phyloP scores from a whole-genome alignment of 352 stramenopile species.

The Globisporangium echinulatum region DNA sequence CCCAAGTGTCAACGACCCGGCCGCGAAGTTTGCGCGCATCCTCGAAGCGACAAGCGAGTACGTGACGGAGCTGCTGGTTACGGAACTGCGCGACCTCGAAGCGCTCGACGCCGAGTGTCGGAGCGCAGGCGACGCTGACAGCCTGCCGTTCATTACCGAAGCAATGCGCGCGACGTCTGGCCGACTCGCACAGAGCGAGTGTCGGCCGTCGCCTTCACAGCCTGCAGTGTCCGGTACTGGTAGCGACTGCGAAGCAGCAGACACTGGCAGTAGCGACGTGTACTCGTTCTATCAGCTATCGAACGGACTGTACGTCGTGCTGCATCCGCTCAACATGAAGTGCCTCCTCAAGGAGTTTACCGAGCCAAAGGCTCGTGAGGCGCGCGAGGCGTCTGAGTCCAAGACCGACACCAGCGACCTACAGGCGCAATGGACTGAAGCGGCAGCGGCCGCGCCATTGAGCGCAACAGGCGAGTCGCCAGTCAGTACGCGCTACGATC shows the following conservation, averaged over 20 bases:
- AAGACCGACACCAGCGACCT: constrained; percentile 18
- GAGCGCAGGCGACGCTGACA: constrained; percentile 66
- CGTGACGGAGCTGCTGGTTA: constrained; percentile 44
- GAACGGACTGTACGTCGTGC: constrained; percentile 83
- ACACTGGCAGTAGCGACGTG: constrained; percentile 5
- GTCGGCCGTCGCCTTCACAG: too few relatives aligned
- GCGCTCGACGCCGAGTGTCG: constrained; percentile 62
- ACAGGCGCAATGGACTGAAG: constrained; percentile 24
- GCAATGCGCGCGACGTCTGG: constrained; percentile 65
- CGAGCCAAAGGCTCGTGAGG: constrained; percentile 20
- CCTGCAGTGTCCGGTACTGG: background rate
- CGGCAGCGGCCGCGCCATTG: constrained; percentile 11
- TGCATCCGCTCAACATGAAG: constrained; percentile 88
- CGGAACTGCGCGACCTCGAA: constrained; percentile 65
- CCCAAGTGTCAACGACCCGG: constrained; percentile 59
- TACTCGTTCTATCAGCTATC: constrained; percentile 87
- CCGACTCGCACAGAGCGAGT: constrained; percentile 35
- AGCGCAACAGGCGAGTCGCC: constrained; percentile 3
- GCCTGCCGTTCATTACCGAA: constrained; percentile 74
- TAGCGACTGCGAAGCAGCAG: background rate
- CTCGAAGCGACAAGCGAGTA: constrained; percentile 67
- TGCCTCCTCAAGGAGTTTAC: constrained; percentile 78
- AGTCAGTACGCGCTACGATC: constrained; percentile 32
- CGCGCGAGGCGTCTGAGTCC: background rate
- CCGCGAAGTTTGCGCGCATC: constrained; percentile 66